Percentiles rank a stretch among this genome's conserved stretches.
Evolutionary conservation across 768 basidiomycete genomes (phyloP).

Genomic region (Suillus clintonianus): DNA sequence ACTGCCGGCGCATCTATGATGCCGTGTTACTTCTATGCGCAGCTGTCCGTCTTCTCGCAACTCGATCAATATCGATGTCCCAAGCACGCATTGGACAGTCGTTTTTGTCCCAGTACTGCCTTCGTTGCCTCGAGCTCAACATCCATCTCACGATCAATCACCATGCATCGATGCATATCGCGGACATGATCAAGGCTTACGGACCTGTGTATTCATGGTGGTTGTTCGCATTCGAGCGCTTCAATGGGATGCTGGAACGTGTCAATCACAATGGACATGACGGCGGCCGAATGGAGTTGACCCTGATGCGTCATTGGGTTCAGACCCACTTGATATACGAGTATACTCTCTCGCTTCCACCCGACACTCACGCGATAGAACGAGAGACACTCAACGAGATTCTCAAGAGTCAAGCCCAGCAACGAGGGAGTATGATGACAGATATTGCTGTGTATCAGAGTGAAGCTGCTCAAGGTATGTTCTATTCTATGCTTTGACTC

Average conservation of each 20-base stretch:
- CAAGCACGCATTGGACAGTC: not conserved
- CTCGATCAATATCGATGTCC: not conserved
- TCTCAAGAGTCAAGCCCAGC: not conserved
- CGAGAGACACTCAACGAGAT: not conserved
- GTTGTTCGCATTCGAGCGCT: constrained; percentile 37
- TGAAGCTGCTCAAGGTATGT: not conserved
- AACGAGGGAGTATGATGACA: not conserved
- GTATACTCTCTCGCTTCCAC: not conserved
- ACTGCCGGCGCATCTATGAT: not conserved
- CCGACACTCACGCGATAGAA: not conserved
- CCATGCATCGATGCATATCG: constrained; percentile 42
- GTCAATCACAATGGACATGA: not conserved
- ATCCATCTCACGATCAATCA: constrained; percentile 27
- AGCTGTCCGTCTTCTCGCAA: not conserved
- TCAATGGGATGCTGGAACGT: constrained; percentile 33
- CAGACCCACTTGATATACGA: not conserved
- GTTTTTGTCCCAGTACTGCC: not conserved
- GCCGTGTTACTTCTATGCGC: not conserved
- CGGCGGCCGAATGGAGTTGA: not conserved
- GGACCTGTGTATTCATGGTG: constrained; percentile 41
- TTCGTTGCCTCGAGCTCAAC: not conserved
- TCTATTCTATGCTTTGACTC: too few relatives aligned
- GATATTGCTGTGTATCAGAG: not conserved
- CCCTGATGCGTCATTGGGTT: not conserved
- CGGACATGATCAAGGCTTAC: constrained; percentile 28